These are phyloP conservation scores for Mimosa bimucronata DNA, from an alignment of 306 rosid genomes.

Conservation along the genomic window DNA sequence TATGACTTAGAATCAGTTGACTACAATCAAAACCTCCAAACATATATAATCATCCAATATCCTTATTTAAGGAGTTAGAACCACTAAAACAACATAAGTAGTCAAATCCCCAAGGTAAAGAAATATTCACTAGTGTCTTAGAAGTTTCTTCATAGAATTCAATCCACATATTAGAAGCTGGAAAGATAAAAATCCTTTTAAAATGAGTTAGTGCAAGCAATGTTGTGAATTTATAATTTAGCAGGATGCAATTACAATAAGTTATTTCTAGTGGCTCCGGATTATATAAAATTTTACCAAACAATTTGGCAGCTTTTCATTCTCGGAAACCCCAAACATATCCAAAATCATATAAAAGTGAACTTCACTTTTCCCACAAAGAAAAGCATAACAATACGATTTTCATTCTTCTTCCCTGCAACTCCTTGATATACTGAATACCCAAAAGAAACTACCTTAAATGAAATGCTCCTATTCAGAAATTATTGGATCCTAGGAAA, in stretches of 20 bases:
- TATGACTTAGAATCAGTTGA: too few species aligned
- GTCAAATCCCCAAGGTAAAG: conserved; percentile 9
- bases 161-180: neutral
- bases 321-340: too few species aligned
- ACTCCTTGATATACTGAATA: conserved; percentile 9
- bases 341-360: neutral
- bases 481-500: neutral
- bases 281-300: neutral
- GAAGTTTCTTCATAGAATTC: conserved; percentile 7
- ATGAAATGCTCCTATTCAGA: neutral
- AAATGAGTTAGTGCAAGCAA: neutral
- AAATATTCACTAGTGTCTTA: neutral
- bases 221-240: conserved; percentile 7
- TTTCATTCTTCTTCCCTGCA: neutral
- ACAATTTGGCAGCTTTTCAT: too few species aligned
- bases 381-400: conserved; percentile 1
- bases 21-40: too few species aligned
- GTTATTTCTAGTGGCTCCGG: neutral
- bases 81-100: conserved; percentile 16
- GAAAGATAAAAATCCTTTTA: neutral
- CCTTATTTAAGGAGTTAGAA: too few species aligned
- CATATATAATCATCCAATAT: too few species aligned
- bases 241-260: neutral
- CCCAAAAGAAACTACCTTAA: neutral
- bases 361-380: neutral